Conservation (phyloP, 768 basidiomycete genomes). For the Boletus sensibilis region DNA sequence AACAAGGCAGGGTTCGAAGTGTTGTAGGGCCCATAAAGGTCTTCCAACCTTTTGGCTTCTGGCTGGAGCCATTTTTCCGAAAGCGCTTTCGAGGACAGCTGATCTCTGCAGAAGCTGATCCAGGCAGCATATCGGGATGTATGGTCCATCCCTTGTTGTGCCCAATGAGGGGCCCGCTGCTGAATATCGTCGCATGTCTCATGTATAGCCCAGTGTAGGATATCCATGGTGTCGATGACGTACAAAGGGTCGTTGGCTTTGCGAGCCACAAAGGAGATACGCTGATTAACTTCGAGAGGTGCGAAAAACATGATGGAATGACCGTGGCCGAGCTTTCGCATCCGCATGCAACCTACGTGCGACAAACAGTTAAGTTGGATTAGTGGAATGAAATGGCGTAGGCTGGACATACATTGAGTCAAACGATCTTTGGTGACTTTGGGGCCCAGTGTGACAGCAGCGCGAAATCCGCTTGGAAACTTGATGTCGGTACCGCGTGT, state of each 20-base stretch:
- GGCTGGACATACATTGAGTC: slow-evolving; percentile 29
- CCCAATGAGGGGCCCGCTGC: slow-evolving; percentile 42
- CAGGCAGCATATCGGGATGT: slow-evolving; percentile 16
- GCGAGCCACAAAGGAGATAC: slow-evolving; percentile 32
- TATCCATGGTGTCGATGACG: slow-evolving; percentile 25
- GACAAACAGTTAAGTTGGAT: neutral
- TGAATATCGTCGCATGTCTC: slow-evolving; percentile 45
- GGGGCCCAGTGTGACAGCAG: slow-evolving; percentile 39
- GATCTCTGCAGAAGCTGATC: slow-evolving; percentile 6
- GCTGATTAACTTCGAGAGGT: slow-evolving; percentile 39
- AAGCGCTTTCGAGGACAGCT: neutral
- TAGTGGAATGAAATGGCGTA: neutral
- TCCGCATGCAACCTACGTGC: slow-evolving; percentile 50
- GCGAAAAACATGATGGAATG: slow-evolving; percentile 52
- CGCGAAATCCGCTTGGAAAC: slow-evolving; percentile 33
- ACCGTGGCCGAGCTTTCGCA: slow-evolving; percentile 47
- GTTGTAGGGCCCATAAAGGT: slow-evolving; percentile 29
- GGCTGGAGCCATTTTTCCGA: slow-evolving; percentile 38
- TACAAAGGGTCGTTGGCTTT: slow-evolving; percentile 12
- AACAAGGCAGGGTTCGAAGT: neutral
- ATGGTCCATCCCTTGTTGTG: slow-evolving; percentile 35
- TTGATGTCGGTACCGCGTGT: slow-evolving; percentile 42
- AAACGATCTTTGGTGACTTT: slow-evolving; percentile 39
- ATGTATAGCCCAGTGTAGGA: slow-evolving; percentile 44
- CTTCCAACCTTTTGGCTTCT: slow-evolving; percentile 39